Percentiles rank a stretch among this genome's conserved stretches.
Evolutionary conservation across 2,329 filamentous ascomycete genomes (phyloP).

Genomic region (Triangularia setosa): DNA sequence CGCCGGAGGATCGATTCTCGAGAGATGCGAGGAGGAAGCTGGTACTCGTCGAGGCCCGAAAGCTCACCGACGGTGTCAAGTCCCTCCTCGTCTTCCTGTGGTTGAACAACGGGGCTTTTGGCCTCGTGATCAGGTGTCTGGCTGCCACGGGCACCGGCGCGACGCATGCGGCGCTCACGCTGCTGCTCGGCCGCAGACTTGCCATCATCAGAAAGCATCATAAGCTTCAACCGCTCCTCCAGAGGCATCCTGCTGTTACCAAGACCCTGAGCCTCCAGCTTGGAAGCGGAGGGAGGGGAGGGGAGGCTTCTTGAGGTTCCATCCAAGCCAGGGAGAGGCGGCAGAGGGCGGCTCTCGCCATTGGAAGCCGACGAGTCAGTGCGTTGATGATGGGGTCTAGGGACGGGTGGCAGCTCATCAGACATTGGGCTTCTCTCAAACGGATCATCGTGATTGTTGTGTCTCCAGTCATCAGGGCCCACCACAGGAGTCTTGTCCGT

Average conservation of each 20-base stretch:
- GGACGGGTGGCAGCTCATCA: constrained; percentile 43
- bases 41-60: constrained; percentile 57
- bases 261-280: constrained; percentile 74
- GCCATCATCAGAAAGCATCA: constrained; percentile 75
- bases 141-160: constrained; percentile 50
- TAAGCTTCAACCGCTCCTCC: constrained; percentile 79
- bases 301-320: constrained; percentile 66
- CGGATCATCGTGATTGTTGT: constrained; percentile 58
- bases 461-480: constrained; percentile 93
- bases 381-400: constrained; percentile 55
- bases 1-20: constrained; percentile 89
- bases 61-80: constrained; percentile 54
- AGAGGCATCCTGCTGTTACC: constrained; percentile 73
- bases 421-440: constrained; percentile 70
- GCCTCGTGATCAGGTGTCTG: constrained; percentile 41
- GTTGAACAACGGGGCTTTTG: constrained; percentile 26
- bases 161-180: constrained; percentile 64
- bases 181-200: constrained; percentile 62
- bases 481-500: constrained; percentile 97
- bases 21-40: constrained; percentile 75
- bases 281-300: constrained; percentile 64
- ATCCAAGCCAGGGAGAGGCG: constrained; percentile 69
- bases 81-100: constrained; percentile 51
- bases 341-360: constrained; percentile 77
- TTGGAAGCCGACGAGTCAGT: constrained; percentile 74